A percentile compares a stretch with the other conserved stretches of the same genome.
Evolutionary conservation across 2,329 filamentous ascomycete genomes (phyloP).

Genomic region (Delphinella strobiligena): DNA sequence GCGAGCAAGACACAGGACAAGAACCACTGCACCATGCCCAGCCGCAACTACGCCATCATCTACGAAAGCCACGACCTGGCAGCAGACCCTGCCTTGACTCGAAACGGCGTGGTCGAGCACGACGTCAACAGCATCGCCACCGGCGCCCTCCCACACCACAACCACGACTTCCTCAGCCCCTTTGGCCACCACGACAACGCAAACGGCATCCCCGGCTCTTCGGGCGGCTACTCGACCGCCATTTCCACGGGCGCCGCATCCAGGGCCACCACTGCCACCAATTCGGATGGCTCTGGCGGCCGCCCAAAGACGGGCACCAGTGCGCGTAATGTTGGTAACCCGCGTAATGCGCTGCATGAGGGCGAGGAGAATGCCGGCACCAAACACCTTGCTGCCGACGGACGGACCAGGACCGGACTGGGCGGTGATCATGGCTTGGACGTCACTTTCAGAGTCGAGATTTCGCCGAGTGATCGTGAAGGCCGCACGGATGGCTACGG

Average conservation of each 20-base stretch:
- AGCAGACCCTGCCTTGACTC: constrained; percentile 13
- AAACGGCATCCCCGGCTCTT: constrained; percentile 9
- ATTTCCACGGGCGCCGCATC: constrained; percentile 7
- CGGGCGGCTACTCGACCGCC: constrained; percentile 16
- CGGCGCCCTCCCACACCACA: constrained; percentile 8
- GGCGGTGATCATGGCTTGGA: constrained; percentile 34
- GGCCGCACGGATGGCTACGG: constrained; percentile 39
- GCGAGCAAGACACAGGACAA: constrained; percentile 52
- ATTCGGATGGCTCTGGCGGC: not conserved
- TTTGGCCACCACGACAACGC: constrained; percentile 12
- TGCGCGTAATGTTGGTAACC: constrained; percentile 36
- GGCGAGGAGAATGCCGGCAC: constrained; percentile 75
- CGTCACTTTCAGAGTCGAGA: constrained; percentile 36
- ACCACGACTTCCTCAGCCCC: not conserved
- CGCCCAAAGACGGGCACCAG: not conserved
- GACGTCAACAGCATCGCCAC: constrained; percentile 5
- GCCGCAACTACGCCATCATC: constrained; percentile 53
- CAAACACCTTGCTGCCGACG: constrained; percentile 56
- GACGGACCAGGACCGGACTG: constrained; percentile 28
- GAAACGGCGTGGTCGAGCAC: constrained; percentile 12
- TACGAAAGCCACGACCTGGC: constrained; percentile 34
- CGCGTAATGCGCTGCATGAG: constrained; percentile 55
- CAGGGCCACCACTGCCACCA: constrained; percentile 1
- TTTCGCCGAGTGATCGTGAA: constrained; percentile 29
- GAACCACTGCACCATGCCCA: constrained; percentile 78